phyloP scores from a whole-genome alignment of 2,329 filamentous ascomycete genomes.

The Xylaria sp. region DNA sequence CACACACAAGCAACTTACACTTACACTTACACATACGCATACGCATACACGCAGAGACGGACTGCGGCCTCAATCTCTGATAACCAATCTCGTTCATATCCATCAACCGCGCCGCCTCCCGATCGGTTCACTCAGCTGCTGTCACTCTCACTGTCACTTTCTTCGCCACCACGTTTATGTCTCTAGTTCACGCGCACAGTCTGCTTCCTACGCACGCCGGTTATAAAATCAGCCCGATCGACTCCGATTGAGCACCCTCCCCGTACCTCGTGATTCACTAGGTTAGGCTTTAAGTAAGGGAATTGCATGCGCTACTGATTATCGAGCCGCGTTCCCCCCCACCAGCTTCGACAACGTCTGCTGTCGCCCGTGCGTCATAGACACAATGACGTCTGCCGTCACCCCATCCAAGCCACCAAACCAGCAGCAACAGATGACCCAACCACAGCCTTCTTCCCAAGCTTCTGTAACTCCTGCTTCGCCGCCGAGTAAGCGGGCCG shows the following conservation, averaged over 20 bases:
- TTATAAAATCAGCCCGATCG: constrained; percentile 11
- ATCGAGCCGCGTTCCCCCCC: constrained; percentile 30
- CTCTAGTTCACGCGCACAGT: constrained; percentile 26
- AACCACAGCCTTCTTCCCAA: constrained; percentile 44
- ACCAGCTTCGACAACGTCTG: constrained; percentile 39
- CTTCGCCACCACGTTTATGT: constrained; percentile 25
- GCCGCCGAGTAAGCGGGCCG: constrained; percentile 80
- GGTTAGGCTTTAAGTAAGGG: constrained; percentile 13
- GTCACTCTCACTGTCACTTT: constrained; percentile 11
- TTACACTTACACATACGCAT: too few species aligned
- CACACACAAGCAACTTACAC: neutral
- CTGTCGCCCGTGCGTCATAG: constrained; percentile 49
- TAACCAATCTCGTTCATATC: neutral
- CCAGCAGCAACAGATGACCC: constrained; percentile 43
- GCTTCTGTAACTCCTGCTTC: constrained; percentile 63
- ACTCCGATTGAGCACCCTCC: constrained; percentile 30
- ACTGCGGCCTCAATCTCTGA: neutral
- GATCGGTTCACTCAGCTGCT: constrained; percentile 10
- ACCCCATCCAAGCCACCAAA: constrained; percentile 46
- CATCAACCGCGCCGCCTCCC: constrained; percentile 13
- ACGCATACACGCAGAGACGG: neutral
- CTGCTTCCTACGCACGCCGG: constrained; percentile 14
- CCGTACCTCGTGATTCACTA: constrained; percentile 13
- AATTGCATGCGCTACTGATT: constrained; percentile 38
- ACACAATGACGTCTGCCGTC: constrained; percentile 50